Conservation (phyloP, 169 alveolate genomes). For the Cryptosporidium tyzzeri region DNA sequence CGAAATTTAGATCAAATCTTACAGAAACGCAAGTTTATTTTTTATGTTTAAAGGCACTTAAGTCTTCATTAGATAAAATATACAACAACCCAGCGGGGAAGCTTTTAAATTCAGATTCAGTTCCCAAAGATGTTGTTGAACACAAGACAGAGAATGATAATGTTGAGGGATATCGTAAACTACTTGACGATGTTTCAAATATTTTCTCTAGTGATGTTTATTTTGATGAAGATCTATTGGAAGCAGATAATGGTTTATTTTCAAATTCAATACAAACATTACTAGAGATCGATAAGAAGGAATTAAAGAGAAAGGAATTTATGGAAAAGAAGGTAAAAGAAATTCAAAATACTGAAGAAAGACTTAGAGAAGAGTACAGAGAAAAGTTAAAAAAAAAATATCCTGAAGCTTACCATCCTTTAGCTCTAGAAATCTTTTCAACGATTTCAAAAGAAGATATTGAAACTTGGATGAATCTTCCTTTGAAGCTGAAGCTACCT, state of each 20-base stretch:
- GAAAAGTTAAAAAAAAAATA: constrained; percentile 5
- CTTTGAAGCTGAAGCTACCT: constrained; percentile 3
- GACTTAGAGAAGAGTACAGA: constrained; percentile 15
- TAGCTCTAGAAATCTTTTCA: constrained; percentile 60
- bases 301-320: not conserved
- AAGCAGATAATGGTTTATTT: constrained; percentile 34
- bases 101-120: constrained; percentile 12
- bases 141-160: not conserved
- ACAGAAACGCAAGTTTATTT: constrained; percentile 29
- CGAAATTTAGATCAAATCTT: constrained; percentile 36
- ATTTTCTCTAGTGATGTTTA: constrained; percentile 44
- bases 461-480: constrained; percentile 28
- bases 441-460: constrained; percentile 43
- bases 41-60: constrained; percentile 55
- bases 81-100: constrained; percentile 21
- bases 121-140: constrained; percentile 28
- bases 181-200: constrained; percentile 41
- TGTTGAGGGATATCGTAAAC: constrained; percentile 33
- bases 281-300: not conserved
- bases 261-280: constrained; percentile 29
- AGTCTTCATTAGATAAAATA: constrained; percentile 7
- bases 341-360: not conserved
- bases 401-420: constrained; percentile 71
- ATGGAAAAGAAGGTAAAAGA: not conserved
- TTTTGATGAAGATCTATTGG: constrained; percentile 67